phyloP scores from a whole-genome alignment of 2,329 filamentous ascomycete genomes.

The Pestalotiopsis sp. region DNA sequence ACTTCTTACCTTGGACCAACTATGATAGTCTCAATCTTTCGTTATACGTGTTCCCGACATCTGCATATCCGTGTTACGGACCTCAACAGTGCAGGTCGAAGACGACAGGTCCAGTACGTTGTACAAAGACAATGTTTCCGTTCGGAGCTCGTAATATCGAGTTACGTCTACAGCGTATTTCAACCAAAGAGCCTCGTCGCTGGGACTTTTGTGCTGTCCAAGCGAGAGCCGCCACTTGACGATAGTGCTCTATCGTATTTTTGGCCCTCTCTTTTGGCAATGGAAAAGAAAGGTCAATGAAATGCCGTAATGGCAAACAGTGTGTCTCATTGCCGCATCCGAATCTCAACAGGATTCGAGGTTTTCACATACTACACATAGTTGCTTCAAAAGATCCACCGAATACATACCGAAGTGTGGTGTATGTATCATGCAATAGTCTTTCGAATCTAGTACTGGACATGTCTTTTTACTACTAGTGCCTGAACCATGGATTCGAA shows the following conservation, averaged over 20 bases:
- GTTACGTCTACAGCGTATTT: constrained; percentile 14
- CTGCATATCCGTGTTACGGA: background rate
- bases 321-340: background rate
- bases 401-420: background rate
- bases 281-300: background rate
- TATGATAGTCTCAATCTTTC: background rate
- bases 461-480: background rate
- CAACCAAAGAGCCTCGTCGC: constrained; percentile 14
- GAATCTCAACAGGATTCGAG: background rate
- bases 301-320: background rate
- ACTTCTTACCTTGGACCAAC: background rate
- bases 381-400: background rate
- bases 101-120: background rate
- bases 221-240: background rate
- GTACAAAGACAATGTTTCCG: background rate
- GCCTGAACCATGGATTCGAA: too few species aligned
- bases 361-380: background rate
- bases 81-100: background rate
- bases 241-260: background rate
- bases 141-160: constrained; percentile 3
- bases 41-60: background rate
- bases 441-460: background rate
- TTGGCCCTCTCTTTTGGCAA: background rate
- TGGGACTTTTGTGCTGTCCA: constrained; percentile 5
- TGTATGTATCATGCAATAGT: background rate